Conservation (phyloP, 2,329 filamentous ascomycete species). For the Trichoderma atroviride region DNA sequence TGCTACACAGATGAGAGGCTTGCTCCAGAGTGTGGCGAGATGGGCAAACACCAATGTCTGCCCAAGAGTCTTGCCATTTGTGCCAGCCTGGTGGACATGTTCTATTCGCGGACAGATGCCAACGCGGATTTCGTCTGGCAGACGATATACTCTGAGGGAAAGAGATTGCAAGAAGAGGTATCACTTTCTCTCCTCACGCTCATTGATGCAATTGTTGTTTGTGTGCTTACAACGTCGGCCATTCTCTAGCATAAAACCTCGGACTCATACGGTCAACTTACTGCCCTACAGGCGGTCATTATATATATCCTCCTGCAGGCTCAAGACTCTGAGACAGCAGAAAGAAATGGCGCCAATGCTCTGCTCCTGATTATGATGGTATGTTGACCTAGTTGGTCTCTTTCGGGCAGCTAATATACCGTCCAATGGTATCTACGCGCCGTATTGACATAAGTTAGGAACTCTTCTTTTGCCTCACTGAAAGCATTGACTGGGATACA, state of each 20-base stretch:
- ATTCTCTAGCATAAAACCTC: constrained; percentile 3
- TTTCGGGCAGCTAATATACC: not conserved
- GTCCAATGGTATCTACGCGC: not conserved
- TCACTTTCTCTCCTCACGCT: not conserved
- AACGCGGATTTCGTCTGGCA: constrained; percentile 14
- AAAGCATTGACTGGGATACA: constrained; percentile 13
- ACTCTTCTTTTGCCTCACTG: constrained; percentile 15
- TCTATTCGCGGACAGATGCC: constrained; percentile 10
- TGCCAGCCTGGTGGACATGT: constrained; percentile 15
- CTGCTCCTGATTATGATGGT: constrained; percentile 6
- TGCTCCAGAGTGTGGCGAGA: constrained; percentile 8
- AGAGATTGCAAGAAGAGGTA: constrained; percentile 12
- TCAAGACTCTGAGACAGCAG: constrained; percentile 7
- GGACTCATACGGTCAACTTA: constrained; percentile 10
- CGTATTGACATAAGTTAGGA: not conserved
- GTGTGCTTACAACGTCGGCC: not conserved
- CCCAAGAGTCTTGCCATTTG: constrained; percentile 16
- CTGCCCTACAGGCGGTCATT: constrained; percentile 12
- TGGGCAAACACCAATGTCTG: constrained; percentile 17
- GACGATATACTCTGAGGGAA: constrained; percentile 9
- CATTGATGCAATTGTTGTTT: not conserved
- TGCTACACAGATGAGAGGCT: constrained; percentile 10
- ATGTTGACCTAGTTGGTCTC: not conserved
- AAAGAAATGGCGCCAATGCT: constrained; percentile 17
- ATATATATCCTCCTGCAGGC: constrained; percentile 13